phyloP scores from a whole-genome alignment of 1,284 basidiomycete species.

The Fomitiporia mediterranea region DNA sequence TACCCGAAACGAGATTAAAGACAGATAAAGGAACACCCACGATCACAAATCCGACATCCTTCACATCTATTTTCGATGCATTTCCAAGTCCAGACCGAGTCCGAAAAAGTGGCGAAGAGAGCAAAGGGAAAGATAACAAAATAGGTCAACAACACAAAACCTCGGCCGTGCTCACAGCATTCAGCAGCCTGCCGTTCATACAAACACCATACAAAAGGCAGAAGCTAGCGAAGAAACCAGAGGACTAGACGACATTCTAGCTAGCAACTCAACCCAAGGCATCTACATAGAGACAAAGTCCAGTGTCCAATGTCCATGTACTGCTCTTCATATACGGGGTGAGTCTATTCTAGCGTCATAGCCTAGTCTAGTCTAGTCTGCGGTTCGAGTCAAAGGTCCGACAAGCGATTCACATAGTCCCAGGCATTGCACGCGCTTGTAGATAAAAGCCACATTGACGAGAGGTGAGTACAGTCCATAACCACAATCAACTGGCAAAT shows the following conservation, averaged over 20 bases:
- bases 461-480: constrained; percentile 20
- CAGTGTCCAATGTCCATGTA: constrained; percentile 20
- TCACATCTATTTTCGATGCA: constrained; percentile 66
- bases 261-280: constrained; percentile 20
- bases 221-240: neutral
- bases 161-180: constrained; percentile 8
- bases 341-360: constrained; percentile 10
- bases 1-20: constrained; percentile 12
- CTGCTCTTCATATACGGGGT: neutral
- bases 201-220: constrained; percentile 33
- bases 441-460: constrained; percentile 8
- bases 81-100: constrained; percentile 27
- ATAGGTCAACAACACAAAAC: constrained; percentile 53
- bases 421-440: constrained; percentile 19
- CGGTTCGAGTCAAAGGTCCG: constrained; percentile 23
- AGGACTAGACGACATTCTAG: constrained; percentile 9
- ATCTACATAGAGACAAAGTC: constrained; percentile 22
- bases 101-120: constrained; percentile 25
- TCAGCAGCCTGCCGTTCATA: constrained; percentile 10
- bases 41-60: constrained; percentile 91
- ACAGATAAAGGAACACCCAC: constrained; percentile 44
- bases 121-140: constrained; percentile 29
- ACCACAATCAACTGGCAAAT: constrained; percentile 16
- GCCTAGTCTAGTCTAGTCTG: constrained; percentile 14
- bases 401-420: constrained; percentile 17